Evolutionary conservation across 257 asterid species (phyloP).

Genomic region (Petunia axillaris): DNA sequence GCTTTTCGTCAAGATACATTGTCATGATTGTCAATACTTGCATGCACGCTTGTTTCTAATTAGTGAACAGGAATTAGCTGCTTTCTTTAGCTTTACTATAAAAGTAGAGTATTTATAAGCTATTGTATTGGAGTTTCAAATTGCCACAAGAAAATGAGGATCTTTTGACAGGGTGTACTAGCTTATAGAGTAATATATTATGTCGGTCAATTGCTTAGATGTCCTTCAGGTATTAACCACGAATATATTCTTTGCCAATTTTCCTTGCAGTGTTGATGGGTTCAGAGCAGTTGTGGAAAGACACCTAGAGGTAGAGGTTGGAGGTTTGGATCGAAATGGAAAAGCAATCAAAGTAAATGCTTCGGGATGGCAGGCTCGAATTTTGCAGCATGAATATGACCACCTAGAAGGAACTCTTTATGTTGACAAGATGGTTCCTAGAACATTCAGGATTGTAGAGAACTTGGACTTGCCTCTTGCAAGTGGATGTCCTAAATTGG

Average conservation of each 20-base stretch:
- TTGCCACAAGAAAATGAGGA: slow-evolving; percentile 13
- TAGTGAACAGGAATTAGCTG: background rate
- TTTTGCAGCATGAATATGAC: slow-evolving; percentile 90
- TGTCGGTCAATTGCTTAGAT: background rate
- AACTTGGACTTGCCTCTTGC: slow-evolving; percentile 87
- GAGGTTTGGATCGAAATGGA: slow-evolving; percentile 70
- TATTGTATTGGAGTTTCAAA: slow-evolving; percentile 6
- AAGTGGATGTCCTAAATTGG: slow-evolving; percentile 67
- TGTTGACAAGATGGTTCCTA: slow-evolving; percentile 81
- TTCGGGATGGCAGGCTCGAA: slow-evolving; percentile 97
- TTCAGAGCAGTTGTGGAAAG: slow-evolving; percentile 90
- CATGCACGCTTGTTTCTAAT: background rate
- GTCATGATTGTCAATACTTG: background rate
- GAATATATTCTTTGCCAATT: background rate
- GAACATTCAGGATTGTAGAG: slow-evolving; percentile 72
- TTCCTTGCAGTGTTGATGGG: slow-evolving; percentile 67
- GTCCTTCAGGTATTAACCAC: slow-evolving; percentile 5
- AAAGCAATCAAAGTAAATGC: slow-evolving; percentile 71
- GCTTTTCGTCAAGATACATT: background rate
- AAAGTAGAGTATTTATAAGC: background rate
- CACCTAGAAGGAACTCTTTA: slow-evolving; percentile 85
- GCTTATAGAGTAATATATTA: background rate
- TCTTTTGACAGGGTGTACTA: background rate
- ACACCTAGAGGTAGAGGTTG: slow-evolving; percentile 74
- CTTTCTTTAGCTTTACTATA: background rate